Conservation (phyloP, 345 rosid genomes). For the Hevea brasiliensis region DNA sequence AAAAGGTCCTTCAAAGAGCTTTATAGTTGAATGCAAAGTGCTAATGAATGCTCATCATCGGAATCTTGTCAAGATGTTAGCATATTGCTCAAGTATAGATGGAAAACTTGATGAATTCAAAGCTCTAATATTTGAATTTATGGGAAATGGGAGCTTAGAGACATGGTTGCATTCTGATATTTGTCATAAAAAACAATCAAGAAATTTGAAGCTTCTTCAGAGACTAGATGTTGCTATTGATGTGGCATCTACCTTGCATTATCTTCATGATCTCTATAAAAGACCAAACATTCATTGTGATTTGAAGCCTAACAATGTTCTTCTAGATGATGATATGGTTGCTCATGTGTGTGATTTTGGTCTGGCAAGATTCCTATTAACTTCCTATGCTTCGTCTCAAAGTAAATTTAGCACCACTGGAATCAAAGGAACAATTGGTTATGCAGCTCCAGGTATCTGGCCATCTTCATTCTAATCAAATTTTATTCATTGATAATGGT, state of each 20-base stretch:
- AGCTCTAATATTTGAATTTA: too few relatives aligned
- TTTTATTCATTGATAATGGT: too few relatives aligned
- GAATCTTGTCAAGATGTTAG: slow-evolving; percentile 18
- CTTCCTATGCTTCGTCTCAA: background rate
- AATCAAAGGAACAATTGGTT: slow-evolving; percentile 25
- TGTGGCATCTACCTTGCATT: slow-evolving; percentile 18
- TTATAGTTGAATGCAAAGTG: slow-evolving; percentile 17
- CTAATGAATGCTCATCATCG: slow-evolving; percentile 7
- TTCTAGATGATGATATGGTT: too few relatives aligned
- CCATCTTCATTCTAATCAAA: too few relatives aligned
- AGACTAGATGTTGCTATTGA: slow-evolving; percentile 18
- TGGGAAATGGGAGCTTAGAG: too few relatives aligned
- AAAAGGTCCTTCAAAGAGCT: too few relatives aligned
- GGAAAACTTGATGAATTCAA: too few relatives aligned
- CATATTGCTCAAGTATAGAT: slow-evolving; percentile 15
- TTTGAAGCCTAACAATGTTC: too few relatives aligned
- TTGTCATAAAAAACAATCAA: too few relatives aligned
- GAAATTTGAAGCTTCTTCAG: too few relatives aligned
- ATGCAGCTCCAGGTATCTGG: slow-evolving; percentile 23
- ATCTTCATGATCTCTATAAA: slow-evolving; percentile 25
- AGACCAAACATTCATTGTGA: too few relatives aligned
- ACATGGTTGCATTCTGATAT: too few relatives aligned
- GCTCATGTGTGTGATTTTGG: slow-evolving; percentile 25
- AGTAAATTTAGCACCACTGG: slow-evolving; percentile 5
- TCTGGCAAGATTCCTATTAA: slow-evolving; percentile 13